Base-by-base conservation (phyloP, 139 green algal species). In the Gonium pectorale region DNA sequence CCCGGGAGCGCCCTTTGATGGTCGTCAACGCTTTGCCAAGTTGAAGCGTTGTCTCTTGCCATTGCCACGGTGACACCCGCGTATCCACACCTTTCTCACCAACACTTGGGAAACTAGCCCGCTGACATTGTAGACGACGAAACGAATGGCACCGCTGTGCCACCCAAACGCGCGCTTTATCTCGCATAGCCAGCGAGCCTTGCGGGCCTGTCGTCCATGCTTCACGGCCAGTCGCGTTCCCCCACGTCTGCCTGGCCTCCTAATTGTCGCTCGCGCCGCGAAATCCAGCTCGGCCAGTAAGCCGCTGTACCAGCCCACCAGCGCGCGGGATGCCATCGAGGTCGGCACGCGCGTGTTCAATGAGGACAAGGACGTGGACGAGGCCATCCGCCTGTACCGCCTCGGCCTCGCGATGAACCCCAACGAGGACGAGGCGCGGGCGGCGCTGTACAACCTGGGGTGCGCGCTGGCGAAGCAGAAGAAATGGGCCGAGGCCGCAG, bases 391-490 rank as follows among this genome's bases (percentile, higher is more conserved):
- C 3, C 64, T 95, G 17, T 99, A 98, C 83, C 78, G 93, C 27
- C 35, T 71, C 7, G 94, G 95, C 0, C 78, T 97, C 85, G 40
- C 91, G 5, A 80, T 97, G 60, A 87, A 90, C 22, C 96, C 97
- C 19, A 96, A 75, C 43, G 84, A 93, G 6, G 95, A 99, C 43
- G 97, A 99, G 82, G 94, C 95, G 3, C 67, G 90, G 13, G 97
- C 97, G 31, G 97, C 96, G 6, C 81, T 95, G 33, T 99, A 99
- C 89, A 99, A 99, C 92, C 81, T 90, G 31, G 97, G 95, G 31
- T 99, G 97, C 74, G 94, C 90, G 22, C 91, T 95, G 35, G 91
- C 91, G 5, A 94, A 95, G 86, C 89, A 95, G 46, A 92, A 95
- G 75, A 89, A 95, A 74, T 99, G 90, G 87, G 82, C 95, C 54